Conservation (phyloP, 345 rosid species). For the Syzygium aromaticum region DNA sequence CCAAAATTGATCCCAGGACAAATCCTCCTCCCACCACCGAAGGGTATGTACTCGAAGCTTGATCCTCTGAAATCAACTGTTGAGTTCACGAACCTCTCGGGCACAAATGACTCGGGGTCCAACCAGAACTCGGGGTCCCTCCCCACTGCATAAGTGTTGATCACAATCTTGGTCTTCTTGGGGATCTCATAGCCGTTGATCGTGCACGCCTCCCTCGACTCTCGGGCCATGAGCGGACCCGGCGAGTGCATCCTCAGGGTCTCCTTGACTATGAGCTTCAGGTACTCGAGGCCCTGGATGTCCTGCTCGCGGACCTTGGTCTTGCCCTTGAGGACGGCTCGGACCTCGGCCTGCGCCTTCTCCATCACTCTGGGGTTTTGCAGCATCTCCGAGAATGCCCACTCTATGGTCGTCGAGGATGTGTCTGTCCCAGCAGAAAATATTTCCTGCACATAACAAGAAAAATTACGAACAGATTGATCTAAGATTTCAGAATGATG, state of each 20-base stretch:
- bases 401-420: constrained; percentile 3
- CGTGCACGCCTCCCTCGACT: not conserved
- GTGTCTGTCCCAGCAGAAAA: constrained; percentile 7
- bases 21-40: constrained; percentile 11
- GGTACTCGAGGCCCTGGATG: constrained; percentile 4
- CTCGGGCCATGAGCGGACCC: not conserved
- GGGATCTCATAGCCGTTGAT: constrained; percentile 6
- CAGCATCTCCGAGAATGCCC: constrained; percentile 15
- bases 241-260: constrained; percentile 7
- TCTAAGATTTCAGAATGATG: not conserved
- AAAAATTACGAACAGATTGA: not conserved
- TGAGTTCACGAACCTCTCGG: constrained; percentile 1
- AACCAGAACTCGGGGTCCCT: constrained; percentile 10
- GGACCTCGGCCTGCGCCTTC: constrained; percentile 4
- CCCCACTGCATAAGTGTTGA: constrained; percentile 6
- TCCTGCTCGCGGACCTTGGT: not conserved
- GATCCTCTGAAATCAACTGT: constrained; percentile 3
- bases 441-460: not conserved
- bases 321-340: not conserved
- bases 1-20: constrained; percentile 6
- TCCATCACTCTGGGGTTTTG: constrained; percentile 7
- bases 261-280: constrained; percentile 4
- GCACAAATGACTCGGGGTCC: constrained; percentile 1
- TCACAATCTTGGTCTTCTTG: constrained; percentile 1
- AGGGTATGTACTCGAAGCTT: constrained; percentile 4